Evolutionary conservation across 2,329 filamentous ascomycete genomes (phyloP).

Genomic region (Alternaria arborescens): DNA sequence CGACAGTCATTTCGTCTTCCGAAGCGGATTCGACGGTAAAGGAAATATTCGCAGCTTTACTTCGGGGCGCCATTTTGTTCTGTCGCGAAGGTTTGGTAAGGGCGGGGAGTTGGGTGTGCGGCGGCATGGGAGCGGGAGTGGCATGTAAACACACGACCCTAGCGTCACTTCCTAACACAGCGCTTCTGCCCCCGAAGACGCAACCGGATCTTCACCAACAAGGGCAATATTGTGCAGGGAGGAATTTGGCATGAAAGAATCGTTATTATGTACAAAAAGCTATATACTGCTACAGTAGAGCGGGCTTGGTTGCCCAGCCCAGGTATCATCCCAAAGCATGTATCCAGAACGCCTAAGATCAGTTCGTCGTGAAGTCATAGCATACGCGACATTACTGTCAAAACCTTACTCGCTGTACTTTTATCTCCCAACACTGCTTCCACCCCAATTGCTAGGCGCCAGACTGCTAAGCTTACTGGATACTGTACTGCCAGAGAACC

Average conservation of each 20-base stretch:
- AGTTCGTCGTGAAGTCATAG: constrained; percentile 14
- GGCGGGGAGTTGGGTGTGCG: constrained; percentile 7
- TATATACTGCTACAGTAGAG: constrained; percentile 7
- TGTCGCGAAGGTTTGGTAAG: not conserved
- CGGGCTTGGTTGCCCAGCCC: constrained; percentile 3
- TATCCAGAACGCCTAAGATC: constrained; percentile 11
- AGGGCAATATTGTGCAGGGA: not conserved
- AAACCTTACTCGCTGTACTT: constrained; percentile 5
- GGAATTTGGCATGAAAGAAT: not conserved
- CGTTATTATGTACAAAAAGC: constrained; percentile 12
- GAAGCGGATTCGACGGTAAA: constrained; percentile 53
- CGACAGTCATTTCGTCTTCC: constrained; percentile 51
- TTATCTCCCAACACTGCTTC: constrained; percentile 38
- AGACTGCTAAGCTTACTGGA: constrained; percentile 50
- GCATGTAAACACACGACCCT: constrained; percentile 16
- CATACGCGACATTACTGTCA: constrained; percentile 1
- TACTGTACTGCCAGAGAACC: constrained; percentile 50
- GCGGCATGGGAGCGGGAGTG: constrained; percentile 13
- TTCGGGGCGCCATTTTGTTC: constrained; percentile 45
- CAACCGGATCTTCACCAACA: not conserved
- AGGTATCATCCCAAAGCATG: constrained; percentile 19
- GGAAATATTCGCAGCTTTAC: constrained; percentile 45
- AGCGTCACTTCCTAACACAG: constrained; percentile 6
- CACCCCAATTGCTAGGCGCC: constrained; percentile 45
- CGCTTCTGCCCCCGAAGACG: not conserved